Base-by-base conservation (phyloP, 2,329 filamentous ascomycete species). In the Geosmithia flava region DNA sequence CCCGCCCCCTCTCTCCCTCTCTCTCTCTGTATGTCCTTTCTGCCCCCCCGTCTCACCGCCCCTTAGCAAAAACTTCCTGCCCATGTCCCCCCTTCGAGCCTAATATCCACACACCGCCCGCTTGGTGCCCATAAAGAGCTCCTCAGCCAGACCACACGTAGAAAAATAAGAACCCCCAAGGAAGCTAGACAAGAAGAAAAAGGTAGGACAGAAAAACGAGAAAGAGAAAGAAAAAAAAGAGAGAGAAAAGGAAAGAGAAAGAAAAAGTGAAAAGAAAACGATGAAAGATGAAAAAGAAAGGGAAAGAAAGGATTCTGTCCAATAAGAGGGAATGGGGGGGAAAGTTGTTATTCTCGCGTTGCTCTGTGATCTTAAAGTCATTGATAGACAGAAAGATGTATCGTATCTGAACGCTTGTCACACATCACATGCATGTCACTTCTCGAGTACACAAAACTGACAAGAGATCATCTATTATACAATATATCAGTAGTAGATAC, bases 341-440 rank as follows among this genome's bases (percentile, higher is more conserved):
- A n/a, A n/a, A n/a, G n/a, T n/a, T n/a, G n/a, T 76, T 74, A 52
- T 58, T 81, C 75, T 81, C 67, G 77, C 77, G 76, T 75, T 65
- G 67, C 71, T 68, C 66, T 68, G 77, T 80, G 77, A 67, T 77
- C 76, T 76, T 65, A 58, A 60, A 69, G 74, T 71, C 74, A 80
- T 72, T 53, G 46, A 51, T 59, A 51, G 53, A 67, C 70, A 72
- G 61, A 61, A 66, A 78, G 75, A 78, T 66, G 77, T 81, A 80
- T 79, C 74, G 74, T 80, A 79, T 78, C 75, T 71, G 68, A 74
- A 78, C 75, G 75, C 76, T 64, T 65, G n/a, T n/a, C n/a, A 15
- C 7, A 42, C n/a, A 42, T 39, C 20, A 19, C 10, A 7, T 45
- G 7, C 37, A 45, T n/a, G 41, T 16, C 15, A 23, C 23, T 27